These are phyloP conservation scores for Rutstroemia sydowiana DNA, from an alignment of 2,329 filamentous ascomycete species.

Conservation along the genomic window DNA sequence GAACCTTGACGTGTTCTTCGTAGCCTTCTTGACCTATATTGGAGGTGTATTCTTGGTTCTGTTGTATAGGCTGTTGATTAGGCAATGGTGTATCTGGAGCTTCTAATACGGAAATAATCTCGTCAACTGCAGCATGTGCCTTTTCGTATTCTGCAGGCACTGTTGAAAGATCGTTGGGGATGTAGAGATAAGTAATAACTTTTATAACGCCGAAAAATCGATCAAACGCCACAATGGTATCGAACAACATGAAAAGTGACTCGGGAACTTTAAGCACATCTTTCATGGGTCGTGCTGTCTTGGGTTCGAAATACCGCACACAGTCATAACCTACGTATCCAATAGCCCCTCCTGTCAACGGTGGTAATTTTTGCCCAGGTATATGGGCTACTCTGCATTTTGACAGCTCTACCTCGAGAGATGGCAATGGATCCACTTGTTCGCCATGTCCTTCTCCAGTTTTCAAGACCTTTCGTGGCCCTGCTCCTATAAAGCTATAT, in stretches of 20 bases:
- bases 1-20: conserved; percentile 73
- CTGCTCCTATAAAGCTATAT: conserved; percentile 90
- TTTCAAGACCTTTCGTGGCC: conserved; percentile 70
- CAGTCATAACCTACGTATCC: conserved; percentile 98
- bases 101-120: conserved; percentile 64
- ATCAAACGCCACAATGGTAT: conserved; percentile 90
- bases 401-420: conserved; percentile 72
- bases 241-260: conserved; percentile 93
- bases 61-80: conserved; percentile 62
- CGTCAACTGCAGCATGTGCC: conserved; percentile 55
- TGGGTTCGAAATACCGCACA: conserved; percentile 95
- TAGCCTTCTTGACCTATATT: conserved; percentile 89
- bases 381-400: conserved; percentile 75
- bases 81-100: conserved; percentile 71
- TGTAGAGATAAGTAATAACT: conserved; percentile 81
- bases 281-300: conserved; percentile 81
- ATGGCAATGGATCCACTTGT: conserved; percentile 74
- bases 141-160: conserved; percentile 64
- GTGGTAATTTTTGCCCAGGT: conserved; percentile 74
- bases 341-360: conserved; percentile 84
- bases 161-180: conserved; percentile 50
- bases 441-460: conserved; percentile 84
- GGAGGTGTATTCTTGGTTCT: conserved; percentile 74
- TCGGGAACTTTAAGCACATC: conserved; percentile 87
- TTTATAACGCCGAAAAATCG: conserved; percentile 91